Base-by-base conservation (phyloP, 305 asterid species). In the Ilex paraguariensis region DNA sequence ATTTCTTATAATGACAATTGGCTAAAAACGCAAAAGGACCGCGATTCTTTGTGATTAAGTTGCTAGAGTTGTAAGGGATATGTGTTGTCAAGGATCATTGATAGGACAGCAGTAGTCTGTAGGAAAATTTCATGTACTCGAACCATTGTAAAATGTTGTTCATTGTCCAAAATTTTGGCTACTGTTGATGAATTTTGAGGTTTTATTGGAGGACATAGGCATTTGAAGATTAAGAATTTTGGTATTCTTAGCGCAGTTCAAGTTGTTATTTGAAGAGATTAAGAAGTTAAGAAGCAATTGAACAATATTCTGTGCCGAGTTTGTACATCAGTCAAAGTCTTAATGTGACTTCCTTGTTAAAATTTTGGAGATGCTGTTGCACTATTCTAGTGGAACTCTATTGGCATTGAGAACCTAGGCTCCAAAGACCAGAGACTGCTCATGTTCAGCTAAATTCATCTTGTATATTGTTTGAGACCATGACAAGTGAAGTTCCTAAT, bases 401-500 rank as follows among this genome's bases (percentile, higher is more conserved):
- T 30, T 44, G 49, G 30, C 42, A 61, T 31, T 51, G 31, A 61
- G 32, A 31, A 61, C 12, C 0, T 3, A 46, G 15, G 52, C 13
- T 10, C 52, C 13, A 46, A 46, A 46, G 15, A 46, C 4, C 7
- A 11, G 52, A 13, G 52, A 46, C 11, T 5, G 59, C 6, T 5
- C 31, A 51, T 36, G 33, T 3, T 36, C 15, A 44, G 54, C 16
- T 63, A 9, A 32, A 14, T 32, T 28, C 12, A 3, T 6, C n/a
- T 31, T 36, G 15, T 59, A 32, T 39, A 16, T 30, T 21, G 12
- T 57, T 56, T 50, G 60, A 59, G 62, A 66, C 60, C 64, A 77
- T 80, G 85, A 66, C 69, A 33, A 66, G 78, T 66, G 81, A 74
- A 59, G 55, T 36, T 40, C 66, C 74, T 72, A 72, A 70, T 49